Conservation (phyloP, 2,329 filamentous ascomycete genomes). For the Fusarium aywerte region DNA sequence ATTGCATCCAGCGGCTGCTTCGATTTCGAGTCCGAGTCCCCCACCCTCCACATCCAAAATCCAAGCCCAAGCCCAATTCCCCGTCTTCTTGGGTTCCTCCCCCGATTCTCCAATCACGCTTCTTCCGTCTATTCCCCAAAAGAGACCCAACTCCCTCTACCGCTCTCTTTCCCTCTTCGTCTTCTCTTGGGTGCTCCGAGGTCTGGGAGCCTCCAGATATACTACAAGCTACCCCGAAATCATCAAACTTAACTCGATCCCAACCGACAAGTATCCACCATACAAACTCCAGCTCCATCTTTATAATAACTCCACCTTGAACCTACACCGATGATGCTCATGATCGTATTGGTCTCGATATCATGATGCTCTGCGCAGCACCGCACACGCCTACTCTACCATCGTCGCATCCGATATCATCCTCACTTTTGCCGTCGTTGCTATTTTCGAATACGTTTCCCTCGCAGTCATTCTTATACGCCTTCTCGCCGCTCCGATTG, state of each 20-base stretch:
- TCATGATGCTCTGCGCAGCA: constrained; percentile 57
- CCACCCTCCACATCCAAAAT: constrained; percentile 21
- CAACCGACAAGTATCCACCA: constrained; percentile 5
- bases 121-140: constrained; percentile 41
- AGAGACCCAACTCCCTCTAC: constrained; percentile 32
- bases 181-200: constrained; percentile 32
- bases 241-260: constrained; percentile 5
- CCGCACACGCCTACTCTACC: constrained; percentile 48
- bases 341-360: constrained; percentile 50
- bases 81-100: constrained; percentile 32
- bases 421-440: constrained; percentile 3
- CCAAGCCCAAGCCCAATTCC: constrained; percentile 26
- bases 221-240: constrained; percentile 18
- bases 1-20: constrained; percentile 1
- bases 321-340: constrained; percentile 47
- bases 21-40: constrained; percentile 26
- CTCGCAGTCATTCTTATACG: constrained; percentile 13
- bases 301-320: constrained; percentile 1
- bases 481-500: constrained; percentile 25
- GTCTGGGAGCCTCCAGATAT: constrained; percentile 38
- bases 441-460: constrained; percentile 7
- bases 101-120: constrained; percentile 46
- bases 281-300: constrained; percentile 11
- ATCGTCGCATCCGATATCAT: constrained; percentile 42
- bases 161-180: constrained; percentile 21